Percentiles rank a stretch among this genome's conserved stretches.
Conservation (phyloP, 208 protist species). For the Acanthamoeba polyphaga region DNA sequence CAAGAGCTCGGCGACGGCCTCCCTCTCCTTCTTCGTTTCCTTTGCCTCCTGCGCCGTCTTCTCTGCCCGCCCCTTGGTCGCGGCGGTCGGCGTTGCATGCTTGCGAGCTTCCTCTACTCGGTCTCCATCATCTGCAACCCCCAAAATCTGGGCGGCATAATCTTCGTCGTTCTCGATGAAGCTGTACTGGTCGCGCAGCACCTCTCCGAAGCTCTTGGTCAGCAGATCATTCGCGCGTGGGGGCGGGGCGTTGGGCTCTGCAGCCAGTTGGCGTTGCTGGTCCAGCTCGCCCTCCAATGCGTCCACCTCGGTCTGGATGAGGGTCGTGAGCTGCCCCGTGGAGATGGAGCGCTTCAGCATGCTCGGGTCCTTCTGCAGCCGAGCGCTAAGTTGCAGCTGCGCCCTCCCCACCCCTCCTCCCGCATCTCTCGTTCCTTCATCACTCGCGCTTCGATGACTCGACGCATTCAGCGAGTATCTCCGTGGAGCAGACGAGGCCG, state of each 20-base stretch:
- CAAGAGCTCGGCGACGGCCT: not conserved
- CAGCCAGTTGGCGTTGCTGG: not conserved
- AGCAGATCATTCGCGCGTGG: not conserved
- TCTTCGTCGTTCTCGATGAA: slow-evolving; percentile 4
- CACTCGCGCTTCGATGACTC: no score
- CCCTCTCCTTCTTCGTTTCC: not conserved
- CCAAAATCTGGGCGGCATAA: slow-evolving; percentile 6
- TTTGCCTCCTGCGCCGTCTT: not conserved
- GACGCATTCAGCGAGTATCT: no score
- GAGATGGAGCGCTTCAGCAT: slow-evolving; percentile 14
- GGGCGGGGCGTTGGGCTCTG: no score
- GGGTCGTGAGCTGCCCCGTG: not conserved
- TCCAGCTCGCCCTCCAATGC: not conserved
- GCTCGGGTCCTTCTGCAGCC: not conserved
- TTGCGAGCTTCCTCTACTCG: no score
- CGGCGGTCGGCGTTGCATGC: not conserved
- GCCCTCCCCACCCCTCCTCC: not conserved
- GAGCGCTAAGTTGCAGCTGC: not conserved
- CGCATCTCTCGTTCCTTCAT: no score
- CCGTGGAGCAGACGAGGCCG: no score
- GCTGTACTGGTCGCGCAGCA: no score
- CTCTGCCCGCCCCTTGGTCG: not conserved
- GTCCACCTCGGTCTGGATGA: not conserved
- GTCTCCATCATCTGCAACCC: not conserved
- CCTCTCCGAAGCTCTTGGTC: not conserved